Conservation (phyloP, 441 rosid genomes). For the Gossypium trilobum region DNA sequence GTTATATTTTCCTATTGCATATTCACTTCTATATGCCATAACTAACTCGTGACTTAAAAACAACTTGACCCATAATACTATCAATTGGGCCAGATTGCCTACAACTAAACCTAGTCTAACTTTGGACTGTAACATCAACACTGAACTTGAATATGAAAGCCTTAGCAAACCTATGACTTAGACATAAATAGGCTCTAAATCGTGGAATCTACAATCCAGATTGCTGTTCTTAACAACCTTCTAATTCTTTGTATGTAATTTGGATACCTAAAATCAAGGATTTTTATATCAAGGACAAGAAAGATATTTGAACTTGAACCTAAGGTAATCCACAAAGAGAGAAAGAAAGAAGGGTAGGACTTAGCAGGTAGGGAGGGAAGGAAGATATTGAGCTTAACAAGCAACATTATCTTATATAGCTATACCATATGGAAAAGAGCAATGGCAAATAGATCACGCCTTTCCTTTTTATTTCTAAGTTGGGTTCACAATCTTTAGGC, state of each 20-base stretch:
- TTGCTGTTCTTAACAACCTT: not conserved
- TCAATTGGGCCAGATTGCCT: too few species aligned
- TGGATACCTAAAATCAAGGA: not conserved
- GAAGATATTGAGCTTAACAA: not conserved
- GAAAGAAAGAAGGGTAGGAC: not conserved
- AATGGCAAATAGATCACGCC: not conserved
- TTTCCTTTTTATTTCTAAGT: not conserved
- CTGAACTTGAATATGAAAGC: not conserved
- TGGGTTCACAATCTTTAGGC: not conserved
- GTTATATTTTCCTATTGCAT: too few species aligned
- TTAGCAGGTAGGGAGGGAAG: not conserved
- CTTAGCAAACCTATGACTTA: not conserved
- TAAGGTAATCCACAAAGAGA: not conserved
- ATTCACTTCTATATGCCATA: too few species aligned
- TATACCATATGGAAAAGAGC: not conserved
- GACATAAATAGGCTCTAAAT: not conserved
- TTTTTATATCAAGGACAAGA: not conserved
- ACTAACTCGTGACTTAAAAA: too few species aligned
- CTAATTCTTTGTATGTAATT: not conserved
- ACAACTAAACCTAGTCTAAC: too few species aligned
- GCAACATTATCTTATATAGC: not conserved
- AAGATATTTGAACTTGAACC: not conserved
- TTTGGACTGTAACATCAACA: not conserved
- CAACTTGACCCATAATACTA: too few species aligned
- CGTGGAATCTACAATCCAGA: too few species aligned